A percentile compares a stretch with the other conserved stretches of the same genome.
These are phyloP conservation scores for Sporobolomyces phaffii DNA, from an alignment of 768 basidiomycete genomes.

Conservation along the genomic window DNA sequence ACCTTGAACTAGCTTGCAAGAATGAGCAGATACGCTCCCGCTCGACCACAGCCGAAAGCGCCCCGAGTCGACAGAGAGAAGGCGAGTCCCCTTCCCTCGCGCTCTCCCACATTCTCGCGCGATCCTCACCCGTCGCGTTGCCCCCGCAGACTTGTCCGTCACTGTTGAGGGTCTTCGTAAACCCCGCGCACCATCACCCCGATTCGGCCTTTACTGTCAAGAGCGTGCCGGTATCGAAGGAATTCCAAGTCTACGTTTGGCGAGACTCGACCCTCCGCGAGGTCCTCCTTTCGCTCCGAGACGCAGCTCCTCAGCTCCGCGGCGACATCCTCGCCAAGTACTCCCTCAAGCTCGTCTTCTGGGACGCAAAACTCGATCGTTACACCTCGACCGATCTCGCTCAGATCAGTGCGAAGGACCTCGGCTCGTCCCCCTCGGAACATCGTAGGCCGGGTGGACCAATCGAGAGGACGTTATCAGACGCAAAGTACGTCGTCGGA, in stretches of 20 bases:
- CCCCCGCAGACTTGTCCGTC: slow-evolving; percentile 36
- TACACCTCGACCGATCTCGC: neutral
- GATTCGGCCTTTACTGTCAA: slow-evolving; percentile 12
- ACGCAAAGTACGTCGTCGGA: slow-evolving; percentile 32
- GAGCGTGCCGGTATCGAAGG: slow-evolving; percentile 9
- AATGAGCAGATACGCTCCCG: slow-evolving; percentile 12
- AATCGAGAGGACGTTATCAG: slow-evolving; percentile 23
- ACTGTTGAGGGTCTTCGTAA: slow-evolving; percentile 38
- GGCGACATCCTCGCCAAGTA: slow-evolving; percentile 12
- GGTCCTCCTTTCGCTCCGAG: slow-evolving; percentile 35
- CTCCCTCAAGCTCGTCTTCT: slow-evolving; percentile 40
- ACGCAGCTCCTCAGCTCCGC: slow-evolving; percentile 21
- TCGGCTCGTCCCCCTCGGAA: neutral
- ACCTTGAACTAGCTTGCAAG: neutral
- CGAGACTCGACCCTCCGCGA: slow-evolving; percentile 38
- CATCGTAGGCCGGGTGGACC: neutral
- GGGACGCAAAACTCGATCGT: slow-evolving; percentile 13
- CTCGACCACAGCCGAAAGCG: neutral
- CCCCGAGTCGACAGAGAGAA: slow-evolving; percentile 31
- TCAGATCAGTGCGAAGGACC: neutral
- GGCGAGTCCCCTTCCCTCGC: slow-evolving; percentile 7
- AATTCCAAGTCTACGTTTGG: slow-evolving; percentile 38
- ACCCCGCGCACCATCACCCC: slow-evolving; percentile 10
- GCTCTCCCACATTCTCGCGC: neutral
- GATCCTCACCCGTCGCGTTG: neutral